A percentile compares a stretch with the other conserved stretches of the same genome.
These are phyloP conservation scores for Cardamine chenopodiifolia DNA, from an alignment of 345 rosid genomes.

Conservation along the genomic window DNA sequence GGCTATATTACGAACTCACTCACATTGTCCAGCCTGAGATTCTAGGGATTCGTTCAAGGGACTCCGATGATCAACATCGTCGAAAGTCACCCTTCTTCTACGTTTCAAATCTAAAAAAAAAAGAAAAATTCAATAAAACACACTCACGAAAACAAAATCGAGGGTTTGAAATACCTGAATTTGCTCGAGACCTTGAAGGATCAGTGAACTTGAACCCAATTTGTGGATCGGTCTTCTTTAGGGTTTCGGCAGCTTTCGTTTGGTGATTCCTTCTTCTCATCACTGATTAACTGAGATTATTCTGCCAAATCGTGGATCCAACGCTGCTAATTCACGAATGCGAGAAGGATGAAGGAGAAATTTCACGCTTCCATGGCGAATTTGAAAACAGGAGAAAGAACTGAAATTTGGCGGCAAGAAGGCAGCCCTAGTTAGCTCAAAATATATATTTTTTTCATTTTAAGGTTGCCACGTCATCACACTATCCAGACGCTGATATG, in stretches of 20 bases:
- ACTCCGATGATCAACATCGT: conserved; percentile 32
- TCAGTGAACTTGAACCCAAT: conserved; percentile 12
- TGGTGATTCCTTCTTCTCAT: conserved; percentile 35
- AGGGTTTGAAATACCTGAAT: conserved; percentile 10
- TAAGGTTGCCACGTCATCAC: conserved; percentile 34
- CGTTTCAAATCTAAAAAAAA: conserved; percentile 44
- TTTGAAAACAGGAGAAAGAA: background rate
- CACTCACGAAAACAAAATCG: background rate
- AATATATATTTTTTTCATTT: background rate
- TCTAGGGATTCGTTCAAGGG: conserved; percentile 27
- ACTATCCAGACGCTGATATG: conserved; percentile 46
- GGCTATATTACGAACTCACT: background rate
- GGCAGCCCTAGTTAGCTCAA: conserved; percentile 11
- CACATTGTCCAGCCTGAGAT: conserved; percentile 12
- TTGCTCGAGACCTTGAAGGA: conserved; percentile 28
- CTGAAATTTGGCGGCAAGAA: conserved; percentile 36
- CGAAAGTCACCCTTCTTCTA: conserved; percentile 47
- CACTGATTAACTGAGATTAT: background rate
- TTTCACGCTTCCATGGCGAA: conserved; percentile 30
- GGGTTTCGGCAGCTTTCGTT: conserved; percentile 19
- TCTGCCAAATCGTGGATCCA: background rate
- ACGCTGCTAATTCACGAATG: background rate
- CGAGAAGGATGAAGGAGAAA: background rate
- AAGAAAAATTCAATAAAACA: background rate
- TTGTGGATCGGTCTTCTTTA: conserved; percentile 20